A percentile compares a stretch with the other conserved stretches of the same genome.
phyloP scores from a whole-genome alignment of 2,329 filamentous ascomycete species.

The Clarireedia paspali region DNA sequence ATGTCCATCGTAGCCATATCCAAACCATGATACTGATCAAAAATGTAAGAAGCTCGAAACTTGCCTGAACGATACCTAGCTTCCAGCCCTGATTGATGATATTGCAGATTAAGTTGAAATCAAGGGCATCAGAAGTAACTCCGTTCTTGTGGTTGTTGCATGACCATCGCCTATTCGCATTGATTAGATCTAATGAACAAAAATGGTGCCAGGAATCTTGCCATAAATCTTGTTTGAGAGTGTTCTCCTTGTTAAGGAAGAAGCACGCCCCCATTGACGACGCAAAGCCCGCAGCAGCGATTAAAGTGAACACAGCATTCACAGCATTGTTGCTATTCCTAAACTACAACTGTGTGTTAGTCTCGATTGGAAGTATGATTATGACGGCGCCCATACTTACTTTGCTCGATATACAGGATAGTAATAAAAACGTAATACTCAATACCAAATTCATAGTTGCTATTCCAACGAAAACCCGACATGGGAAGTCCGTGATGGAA shows the following conservation, averaged over 20 bases:
- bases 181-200: not conserved
- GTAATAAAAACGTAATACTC: constrained; percentile 8
- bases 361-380: not conserved
- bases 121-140: constrained; percentile 12
- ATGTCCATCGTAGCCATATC: constrained; percentile 14
- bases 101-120: constrained; percentile 17
- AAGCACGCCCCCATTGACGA: constrained; percentile 15
- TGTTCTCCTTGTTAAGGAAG: constrained; percentile 12
- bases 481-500: constrained; percentile 15
- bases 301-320: constrained; percentile 15
- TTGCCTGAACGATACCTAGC: constrained; percentile 17
- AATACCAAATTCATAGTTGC: constrained; percentile 15
- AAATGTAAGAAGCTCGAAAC: constrained; percentile 18
- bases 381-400: constrained; percentile 1
- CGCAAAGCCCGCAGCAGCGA: constrained; percentile 16
- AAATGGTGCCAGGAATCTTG: not conserved
- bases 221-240: constrained; percentile 15
- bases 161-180: constrained; percentile 15
- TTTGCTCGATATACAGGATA: constrained; percentile 16
- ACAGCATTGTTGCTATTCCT: constrained; percentile 14
- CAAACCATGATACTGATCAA: constrained; percentile 15
- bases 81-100: constrained; percentile 18
- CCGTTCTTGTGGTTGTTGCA: constrained; percentile 15
- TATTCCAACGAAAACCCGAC: constrained; percentile 11
- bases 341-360: constrained; percentile 8